Conservation (phyloP, 768 basidiomycete species). For the Cubamyces lactineus region DNA sequence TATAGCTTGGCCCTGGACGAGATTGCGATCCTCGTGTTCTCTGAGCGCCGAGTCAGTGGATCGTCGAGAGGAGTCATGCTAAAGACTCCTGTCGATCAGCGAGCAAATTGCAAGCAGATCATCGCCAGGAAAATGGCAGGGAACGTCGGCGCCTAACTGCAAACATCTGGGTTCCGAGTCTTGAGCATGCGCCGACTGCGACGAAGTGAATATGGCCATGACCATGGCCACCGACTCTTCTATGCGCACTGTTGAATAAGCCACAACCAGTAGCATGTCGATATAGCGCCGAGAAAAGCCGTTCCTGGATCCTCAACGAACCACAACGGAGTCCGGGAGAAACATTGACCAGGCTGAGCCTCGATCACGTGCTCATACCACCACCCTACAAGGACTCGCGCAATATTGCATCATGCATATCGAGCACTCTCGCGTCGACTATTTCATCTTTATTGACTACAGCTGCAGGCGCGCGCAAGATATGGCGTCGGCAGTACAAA, state of each 20-base stretch:
- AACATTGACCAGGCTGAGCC: neutral
- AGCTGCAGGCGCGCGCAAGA: neutral
- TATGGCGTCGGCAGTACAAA: conserved; percentile 3
- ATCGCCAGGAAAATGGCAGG: too few species aligned
- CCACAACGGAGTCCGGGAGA: neutral
- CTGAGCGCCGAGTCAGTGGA: neutral
- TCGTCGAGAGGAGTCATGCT: neutral
- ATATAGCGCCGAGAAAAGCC: too few species aligned
- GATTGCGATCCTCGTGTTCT: neutral
- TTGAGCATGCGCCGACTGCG: too few species aligned
- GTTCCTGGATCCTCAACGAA: neutral
- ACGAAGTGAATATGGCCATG: too few species aligned
- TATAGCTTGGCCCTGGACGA: neutral
- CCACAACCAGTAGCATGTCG: too few species aligned
- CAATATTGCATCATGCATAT: conserved; percentile 23
- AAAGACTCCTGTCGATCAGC: too few species aligned
- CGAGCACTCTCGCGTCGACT: neutral
- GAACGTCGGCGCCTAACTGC: too few species aligned
- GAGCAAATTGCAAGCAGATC: too few species aligned
- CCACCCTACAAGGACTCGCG: conserved; percentile 13
- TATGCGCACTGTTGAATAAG: too few species aligned
- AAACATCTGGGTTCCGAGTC: too few species aligned
- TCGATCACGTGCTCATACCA: conserved; percentile 1
- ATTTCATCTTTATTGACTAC: neutral
- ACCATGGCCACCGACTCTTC: too few species aligned